Evolutionary conservation across 2,329 filamentous ascomycete genomes (phyloP).

Genomic region (Colletotrichum brevisporum): DNA sequence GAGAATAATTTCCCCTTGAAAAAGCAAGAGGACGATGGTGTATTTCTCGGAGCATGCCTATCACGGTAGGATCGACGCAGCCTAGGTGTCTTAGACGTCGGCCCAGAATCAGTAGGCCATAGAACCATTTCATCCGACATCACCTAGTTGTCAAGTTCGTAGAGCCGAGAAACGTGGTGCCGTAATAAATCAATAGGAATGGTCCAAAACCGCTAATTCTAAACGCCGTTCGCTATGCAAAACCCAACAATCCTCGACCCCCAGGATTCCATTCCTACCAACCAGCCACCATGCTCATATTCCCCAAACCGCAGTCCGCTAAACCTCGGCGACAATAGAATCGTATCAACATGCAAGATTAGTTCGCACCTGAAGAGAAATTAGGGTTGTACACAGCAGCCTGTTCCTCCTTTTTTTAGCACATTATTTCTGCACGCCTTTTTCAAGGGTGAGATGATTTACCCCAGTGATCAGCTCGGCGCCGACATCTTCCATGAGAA

Average conservation of each 20-base stretch:
- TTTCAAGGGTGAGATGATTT: constrained; percentile 65
- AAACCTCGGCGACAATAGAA: constrained; percentile 19
- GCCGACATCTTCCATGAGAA: constrained; percentile 60
- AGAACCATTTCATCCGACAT: too few species aligned
- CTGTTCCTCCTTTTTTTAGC: constrained; percentile 40
- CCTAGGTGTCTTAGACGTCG: too few species aligned
- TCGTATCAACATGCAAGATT: constrained; percentile 23
- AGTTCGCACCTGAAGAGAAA: constrained; percentile 34
- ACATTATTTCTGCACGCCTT: constrained; percentile 49
- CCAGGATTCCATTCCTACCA: neutral
- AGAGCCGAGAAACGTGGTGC: constrained; percentile 13
- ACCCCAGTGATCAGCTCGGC: constrained; percentile 74
- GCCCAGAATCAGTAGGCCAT: neutral
- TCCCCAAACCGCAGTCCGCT: constrained; percentile 9
- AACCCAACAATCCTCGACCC: constrained; percentile 3
- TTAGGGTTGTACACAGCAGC: constrained; percentile 39
- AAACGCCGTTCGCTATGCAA: constrained; percentile 41
- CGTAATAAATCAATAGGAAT: neutral
- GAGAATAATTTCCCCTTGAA: too few species aligned
- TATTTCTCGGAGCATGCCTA: too few species aligned
- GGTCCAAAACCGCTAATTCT: constrained; percentile 8
- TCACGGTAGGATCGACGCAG: too few species aligned
- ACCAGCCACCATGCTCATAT: constrained; percentile 3
- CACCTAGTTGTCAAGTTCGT: too few species aligned
- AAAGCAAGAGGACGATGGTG: too few species aligned